Conservation (phyloP, 805 yeast species). For the Kazachstania viticola region DNA sequence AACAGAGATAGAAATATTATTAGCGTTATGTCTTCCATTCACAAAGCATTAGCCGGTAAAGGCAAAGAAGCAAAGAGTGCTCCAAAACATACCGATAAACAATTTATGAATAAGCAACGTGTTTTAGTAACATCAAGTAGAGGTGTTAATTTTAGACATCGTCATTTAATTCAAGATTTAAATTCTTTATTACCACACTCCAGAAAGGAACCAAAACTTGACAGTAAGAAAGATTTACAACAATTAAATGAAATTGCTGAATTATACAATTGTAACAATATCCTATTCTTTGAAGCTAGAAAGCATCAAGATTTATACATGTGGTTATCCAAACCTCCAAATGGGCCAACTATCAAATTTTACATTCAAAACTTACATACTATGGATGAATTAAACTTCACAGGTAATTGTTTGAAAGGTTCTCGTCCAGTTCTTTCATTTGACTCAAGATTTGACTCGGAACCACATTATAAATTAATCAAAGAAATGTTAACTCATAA, state of each 20-base stretch:
- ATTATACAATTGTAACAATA: constrained; percentile 90
- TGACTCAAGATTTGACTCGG: constrained; percentile 62
- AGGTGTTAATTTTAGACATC: constrained; percentile 90
- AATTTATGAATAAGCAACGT: constrained; percentile 75
- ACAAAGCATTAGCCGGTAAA: constrained; percentile 52
- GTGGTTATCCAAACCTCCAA: constrained; percentile 94
- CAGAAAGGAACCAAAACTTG: constrained; percentile 91
- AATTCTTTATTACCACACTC: constrained; percentile 79
- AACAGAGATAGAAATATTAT: too few relatives aligned
- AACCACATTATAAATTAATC: constrained; percentile 59
- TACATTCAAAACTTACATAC: constrained; percentile 93
- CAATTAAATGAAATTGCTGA: constrained; percentile 94
- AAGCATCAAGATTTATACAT: constrained; percentile 90
- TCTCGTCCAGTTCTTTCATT: constrained; percentile 89
- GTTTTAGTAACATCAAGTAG: constrained; percentile 84
- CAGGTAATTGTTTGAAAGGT: constrained; percentile 92
- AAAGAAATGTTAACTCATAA: constrained; percentile 74
- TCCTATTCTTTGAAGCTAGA: constrained; percentile 88
- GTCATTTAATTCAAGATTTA: constrained; percentile 82
- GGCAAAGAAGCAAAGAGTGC: constrained; percentile 19
- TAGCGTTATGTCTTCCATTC: constrained; percentile 52
- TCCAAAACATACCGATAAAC: constrained; percentile 29
- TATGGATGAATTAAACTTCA: constrained; percentile 88
- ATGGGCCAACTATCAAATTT: constrained; percentile 93
- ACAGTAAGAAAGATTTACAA: constrained; percentile 77